Evolutionary conservation across 2,329 filamentous ascomycete species (phyloP), one percentile per base, ranked within the genome.

Genomic region (Arthrocladium fulminans): DNA sequence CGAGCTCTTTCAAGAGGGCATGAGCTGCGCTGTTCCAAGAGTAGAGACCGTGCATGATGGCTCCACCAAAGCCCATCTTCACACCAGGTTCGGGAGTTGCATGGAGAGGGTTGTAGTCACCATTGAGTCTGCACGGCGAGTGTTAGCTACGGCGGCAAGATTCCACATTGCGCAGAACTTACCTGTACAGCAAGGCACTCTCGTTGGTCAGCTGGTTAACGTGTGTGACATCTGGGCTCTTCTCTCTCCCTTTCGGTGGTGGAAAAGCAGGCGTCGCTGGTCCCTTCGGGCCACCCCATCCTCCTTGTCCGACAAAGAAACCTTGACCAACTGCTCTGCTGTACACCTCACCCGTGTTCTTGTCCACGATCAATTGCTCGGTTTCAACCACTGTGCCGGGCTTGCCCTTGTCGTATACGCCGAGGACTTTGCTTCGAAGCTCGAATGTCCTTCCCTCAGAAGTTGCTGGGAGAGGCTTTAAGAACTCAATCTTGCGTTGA

Each of bases 51-150:
- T 95, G 88, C 65, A 94, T 85, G 66, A 95, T 95, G 58, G 80
- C 74, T 27, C 88, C 88, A 23, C 87, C 86, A 58, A 94, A 95
- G 51, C 89, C 88, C 86, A 95, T 94, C 70, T 88, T 84, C 67
- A 79, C 70, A 52, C 88, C 88, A 0, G 88, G 86, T 68, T 88
- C 86, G 10, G 88, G 88, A 15, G 85, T 86, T 5, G 87, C 88
- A 64, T 95, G 88, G 29, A 95, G 80, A 23, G 88, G 89, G 72
- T 95, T 95, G 70, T 95, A 95, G 71, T 95, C 89, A 56, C 88
- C 88, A 60, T 94, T 95, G 44, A 95, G 76, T 54, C 87, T 78
- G 54, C 42, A 32, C n/a, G 17, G 32, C 37, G n/a, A 5, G 38
- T n/a, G 7, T 39, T 35, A 38, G 19, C 20, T 27, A 30, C 24